Percentiles rank a stretch among this genome's conserved stretches.
Conservation (phyloP, 75 land plant genomes). For the Cupressus sempervirens region DNA sequence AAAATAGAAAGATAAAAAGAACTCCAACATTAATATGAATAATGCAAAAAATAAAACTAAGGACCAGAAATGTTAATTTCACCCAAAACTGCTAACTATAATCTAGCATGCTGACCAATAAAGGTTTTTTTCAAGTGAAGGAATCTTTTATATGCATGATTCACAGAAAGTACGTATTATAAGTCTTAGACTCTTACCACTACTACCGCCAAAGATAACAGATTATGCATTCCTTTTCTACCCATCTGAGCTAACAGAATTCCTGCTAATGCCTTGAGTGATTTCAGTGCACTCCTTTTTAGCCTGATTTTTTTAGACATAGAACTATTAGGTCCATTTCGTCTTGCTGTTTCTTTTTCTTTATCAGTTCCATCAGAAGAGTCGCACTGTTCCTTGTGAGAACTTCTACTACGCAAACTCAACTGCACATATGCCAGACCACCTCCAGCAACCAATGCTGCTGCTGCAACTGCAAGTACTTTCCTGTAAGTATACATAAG, state of each 20-base stretch:
- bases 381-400: slow-evolving; percentile 17
- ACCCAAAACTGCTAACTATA: neutral
- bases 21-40: neutral
- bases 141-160: neutral
- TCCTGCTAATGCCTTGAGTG: slow-evolving; percentile 67
- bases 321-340: slow-evolving; percentile 13
- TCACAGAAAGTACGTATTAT: neutral
- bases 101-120: neutral
- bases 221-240: slow-evolving; percentile 50
- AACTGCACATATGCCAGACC: slow-evolving; percentile 76
- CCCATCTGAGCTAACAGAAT: slow-evolving; percentile 77
- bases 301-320: slow-evolving; percentile 14
- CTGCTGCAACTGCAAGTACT: slow-evolving; percentile 61
- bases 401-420: slow-evolving; percentile 17
- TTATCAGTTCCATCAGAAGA: slow-evolving; percentile 15
- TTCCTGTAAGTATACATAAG: slow-evolving; percentile 38
- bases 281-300: slow-evolving; percentile 62
- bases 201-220: slow-evolving; percentile 60
- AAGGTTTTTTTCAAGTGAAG: neutral
- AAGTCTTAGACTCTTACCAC: slow-evolving; percentile 72
- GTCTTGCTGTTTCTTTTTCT: slow-evolving; percentile 21
- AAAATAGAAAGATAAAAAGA: neutral
- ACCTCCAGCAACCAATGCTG: slow-evolving; percentile 78
- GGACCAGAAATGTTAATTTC: neutral
- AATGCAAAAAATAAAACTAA: neutral